Base-by-base conservation (phyloP, 2,329 filamentous ascomycete genomes). In the Falciphora oryzae region DNA sequence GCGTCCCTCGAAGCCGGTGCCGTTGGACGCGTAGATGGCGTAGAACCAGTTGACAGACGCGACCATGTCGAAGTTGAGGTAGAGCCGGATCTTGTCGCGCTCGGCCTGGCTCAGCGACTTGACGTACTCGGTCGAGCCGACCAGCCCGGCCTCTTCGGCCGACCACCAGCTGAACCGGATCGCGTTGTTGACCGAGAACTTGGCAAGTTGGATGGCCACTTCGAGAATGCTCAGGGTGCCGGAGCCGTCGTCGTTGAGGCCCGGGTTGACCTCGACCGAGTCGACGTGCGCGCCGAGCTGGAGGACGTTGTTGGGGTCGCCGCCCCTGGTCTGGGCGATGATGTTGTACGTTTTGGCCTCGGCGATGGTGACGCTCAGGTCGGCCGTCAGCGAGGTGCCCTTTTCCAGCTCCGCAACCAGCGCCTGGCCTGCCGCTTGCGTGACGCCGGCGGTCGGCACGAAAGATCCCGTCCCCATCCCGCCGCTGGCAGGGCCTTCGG, bases 221-320 rank as follows among this genome's bases (percentile, higher is more conserved):
- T 89, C 87, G 56, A 89, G 81, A 6, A 89, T 76, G 0, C 84
- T 82, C 64, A 86, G 70, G 44, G 83, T 86, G 64, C 90, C 90
- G 3, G 87, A 88, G 60, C 90, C 90, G 70, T 93, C 89, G 69
- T 93, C 90, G 74, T 93, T 93, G 80, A 93, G 92, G 27, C 90
- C 90, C 0, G 87, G 86, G 1, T 87, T 87, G 63, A 84, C 86
- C 0, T 78, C 72, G 22, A 89, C 87, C 67, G 83, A 85, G 72
- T 89, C 86, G 44, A 81, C 86, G 76, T 89, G 87, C 2, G 81
- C 87, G 25, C 87, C 86, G 0, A 89, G 79, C 83, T 88, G 85
- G 59, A 89, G 84, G 69, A 85, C 87, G 75, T 89, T 88, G 44
- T 88, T 78, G 2, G 77, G 77, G 71, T 89, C 86, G 11, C 87